phyloP scores from a whole-genome alignment of 2,329 filamentous ascomycete genomes.

The Calonectria henricotiae region DNA sequence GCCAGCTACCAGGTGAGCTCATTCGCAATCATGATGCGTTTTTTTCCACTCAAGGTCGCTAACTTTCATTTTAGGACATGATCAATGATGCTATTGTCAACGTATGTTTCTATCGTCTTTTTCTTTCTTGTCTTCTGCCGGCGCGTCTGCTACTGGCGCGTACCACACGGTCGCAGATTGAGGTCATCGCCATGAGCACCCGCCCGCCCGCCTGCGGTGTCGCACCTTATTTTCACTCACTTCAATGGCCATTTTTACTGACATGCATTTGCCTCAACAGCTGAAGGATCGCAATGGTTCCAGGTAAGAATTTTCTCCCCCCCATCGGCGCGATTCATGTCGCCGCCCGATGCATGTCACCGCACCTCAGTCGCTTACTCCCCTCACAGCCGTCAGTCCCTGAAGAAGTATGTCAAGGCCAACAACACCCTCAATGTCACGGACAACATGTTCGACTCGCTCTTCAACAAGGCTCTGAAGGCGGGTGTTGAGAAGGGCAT shows the following conservation, averaged over 20 bases:
- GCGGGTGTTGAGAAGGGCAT: slow-evolving; percentile 88
- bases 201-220: slow-evolving; percentile 32
- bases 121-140: slow-evolving; percentile 50
- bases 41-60: slow-evolving; percentile 30
- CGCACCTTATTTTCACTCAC: slow-evolving; percentile 37
- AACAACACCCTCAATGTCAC: slow-evolving; percentile 68
- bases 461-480: slow-evolving; percentile 90
- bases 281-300: slow-evolving; percentile 77
- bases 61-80: slow-evolving; percentile 68
- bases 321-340: slow-evolving; percentile 35
- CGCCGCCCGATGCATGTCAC: slow-evolving; percentile 23
- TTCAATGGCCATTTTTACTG: slow-evolving; percentile 55
- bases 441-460: slow-evolving; percentile 76
- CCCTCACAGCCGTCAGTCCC: slow-evolving; percentile 68
- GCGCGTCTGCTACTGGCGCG: slow-evolving; percentile 57
- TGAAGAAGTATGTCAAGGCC: slow-evolving; percentile 75
- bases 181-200: slow-evolving; percentile 45
- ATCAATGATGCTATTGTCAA: slow-evolving; percentile 75
- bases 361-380: slow-evolving; percentile 39
- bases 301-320: slow-evolving; percentile 52
- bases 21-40: slow-evolving; percentile 30
- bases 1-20: slow-evolving; percentile 73
- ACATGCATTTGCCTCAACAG: slow-evolving; percentile 62
- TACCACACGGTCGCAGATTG: slow-evolving; percentile 48
- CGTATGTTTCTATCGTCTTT: slow-evolving; percentile 63